Percentiles rank a stretch among this genome's conserved stretches.
phyloP scores from a whole-genome alignment of 2,329 filamentous ascomycete genomes.

The Neopestalotiopsis clavispora region DNA sequence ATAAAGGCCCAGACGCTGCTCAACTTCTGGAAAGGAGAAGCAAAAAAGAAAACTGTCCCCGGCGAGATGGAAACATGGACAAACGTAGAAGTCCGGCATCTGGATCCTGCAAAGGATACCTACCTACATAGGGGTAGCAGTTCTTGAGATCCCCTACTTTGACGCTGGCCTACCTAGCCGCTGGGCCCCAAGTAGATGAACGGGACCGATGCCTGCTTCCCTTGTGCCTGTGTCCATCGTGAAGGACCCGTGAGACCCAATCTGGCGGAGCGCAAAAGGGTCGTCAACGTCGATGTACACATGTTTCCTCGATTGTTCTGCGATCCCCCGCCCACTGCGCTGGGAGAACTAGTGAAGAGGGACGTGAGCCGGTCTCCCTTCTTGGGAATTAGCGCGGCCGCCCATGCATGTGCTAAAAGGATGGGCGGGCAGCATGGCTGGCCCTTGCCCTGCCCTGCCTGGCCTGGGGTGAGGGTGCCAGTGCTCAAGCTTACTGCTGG shows the following conservation, averaged over 20 bases:
- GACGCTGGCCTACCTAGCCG: not conserved
- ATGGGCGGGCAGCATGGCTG: not conserved
- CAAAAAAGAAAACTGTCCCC: not conserved
- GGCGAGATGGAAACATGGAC: not conserved
- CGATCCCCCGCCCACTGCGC: not conserved
- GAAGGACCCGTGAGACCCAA: not conserved
- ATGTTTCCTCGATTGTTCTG: not conserved
- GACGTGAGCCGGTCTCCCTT: not conserved
- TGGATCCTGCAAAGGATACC: not conserved
- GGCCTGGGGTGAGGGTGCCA: no score
- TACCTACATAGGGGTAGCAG: not conserved
- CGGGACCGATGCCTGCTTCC: no score
- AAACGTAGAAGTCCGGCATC: not conserved
- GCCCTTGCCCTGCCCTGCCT: no score
- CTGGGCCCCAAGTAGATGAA: not conserved
- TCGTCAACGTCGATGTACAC: conserved; percentile 1
- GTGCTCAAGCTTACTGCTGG: no score
- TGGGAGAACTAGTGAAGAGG: not conserved
- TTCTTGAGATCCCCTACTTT: not conserved
- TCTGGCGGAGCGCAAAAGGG: not conserved
- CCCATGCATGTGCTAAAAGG: not conserved
- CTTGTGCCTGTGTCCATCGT: not conserved
- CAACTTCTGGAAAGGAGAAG: not conserved
- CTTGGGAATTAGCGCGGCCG: conserved; percentile 9
- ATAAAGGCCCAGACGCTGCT: not conserved